Evolutionary conservation across 2,329 filamentous ascomycete genomes (phyloP), one percentile per base, ranked within the genome.

Genomic region (Acrodontium crateriforme): DNA sequence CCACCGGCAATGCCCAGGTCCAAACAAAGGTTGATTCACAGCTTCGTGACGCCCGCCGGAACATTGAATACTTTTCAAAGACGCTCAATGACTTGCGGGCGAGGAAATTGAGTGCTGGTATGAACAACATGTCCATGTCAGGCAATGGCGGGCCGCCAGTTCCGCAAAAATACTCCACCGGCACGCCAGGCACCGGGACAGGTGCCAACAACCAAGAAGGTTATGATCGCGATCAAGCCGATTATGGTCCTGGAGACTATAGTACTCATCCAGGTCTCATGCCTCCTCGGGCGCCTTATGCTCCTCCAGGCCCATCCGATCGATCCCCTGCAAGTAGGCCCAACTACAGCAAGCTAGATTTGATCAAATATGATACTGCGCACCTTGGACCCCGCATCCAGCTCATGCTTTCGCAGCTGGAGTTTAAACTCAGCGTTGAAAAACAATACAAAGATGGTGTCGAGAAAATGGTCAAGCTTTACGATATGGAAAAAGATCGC

Each of bases 381-480:
- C 82, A 94, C 54, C 75, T 98, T 37, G 89, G 89, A 18, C 87
- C 89, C 35, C 84, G 91, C 43, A 98, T 98, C 49, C 89, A 98
- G 62, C 79, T 95, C 49, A 98, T 98, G 89, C 65, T 98, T 49
- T 92, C 89, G 25, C 89, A 98, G 56, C 77, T 98, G 39, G 84
- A 95, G 57, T 98, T 98, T 65, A 98, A 98, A 62, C 70, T 98
- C 36, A 93, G 89, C 42, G 89, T 98, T 16, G 89, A 98, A 55
- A 92, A 94, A 53, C 89, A 98, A 59, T 98, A 98, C 58, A 84
- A 95, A 41, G 91, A 92, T 50, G 89, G 89, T 37, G 89, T 98
- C 44, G 89, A 98, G 58, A 98, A 98, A 63, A 95, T 98, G 89
- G 82, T 94, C 25, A 83, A 89, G 53, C 66, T 98, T 18, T 98